Percentiles rank a stretch among this genome's conserved stretches.
Evolutionary conservation across 2,329 filamentous ascomycete species (phyloP).

Genomic region (Exophiala oligosperma): DNA sequence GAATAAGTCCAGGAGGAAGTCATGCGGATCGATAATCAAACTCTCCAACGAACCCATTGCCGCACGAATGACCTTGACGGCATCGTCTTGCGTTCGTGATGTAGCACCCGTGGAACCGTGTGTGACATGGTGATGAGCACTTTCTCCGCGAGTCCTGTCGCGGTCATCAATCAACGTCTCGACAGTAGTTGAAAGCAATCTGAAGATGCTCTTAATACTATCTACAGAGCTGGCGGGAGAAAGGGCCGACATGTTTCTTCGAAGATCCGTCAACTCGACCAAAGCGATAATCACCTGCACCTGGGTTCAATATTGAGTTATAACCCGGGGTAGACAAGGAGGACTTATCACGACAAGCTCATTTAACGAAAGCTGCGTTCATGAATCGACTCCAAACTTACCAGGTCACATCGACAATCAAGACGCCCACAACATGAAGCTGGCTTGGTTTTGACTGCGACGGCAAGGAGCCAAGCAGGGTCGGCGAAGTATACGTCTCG

Average conservation of each 20-base stretch:
- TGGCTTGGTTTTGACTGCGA: too few relatives aligned
- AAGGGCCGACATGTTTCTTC: not conserved
- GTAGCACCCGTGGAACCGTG: not conserved
- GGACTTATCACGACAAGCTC: too few relatives aligned
- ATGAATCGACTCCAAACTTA: too few relatives aligned
- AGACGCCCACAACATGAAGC: too few relatives aligned
- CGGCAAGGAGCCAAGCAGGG: too few relatives aligned
- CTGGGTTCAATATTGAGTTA: too few relatives aligned
- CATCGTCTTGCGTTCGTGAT: constrained; percentile 6
- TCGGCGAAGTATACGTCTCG: too few relatives aligned
- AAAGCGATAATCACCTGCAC: too few relatives aligned
- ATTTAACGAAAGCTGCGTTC: too few relatives aligned
- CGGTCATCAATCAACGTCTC: not conserved
- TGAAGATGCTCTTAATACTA: not conserved
- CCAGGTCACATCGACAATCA: too few relatives aligned
- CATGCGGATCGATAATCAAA: constrained; percentile 6
- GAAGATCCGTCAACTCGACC: not conserved
- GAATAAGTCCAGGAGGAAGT: constrained; percentile 1
- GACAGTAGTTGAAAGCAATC: not conserved
- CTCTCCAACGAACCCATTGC: constrained; percentile 8
- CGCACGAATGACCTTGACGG: constrained; percentile 5
- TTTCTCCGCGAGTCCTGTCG: not conserved
- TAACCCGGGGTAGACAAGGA: too few relatives aligned
- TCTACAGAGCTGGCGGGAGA: not conserved
- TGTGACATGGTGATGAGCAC: not conserved